phyloP scores from a whole-genome alignment of 352 stramenopile genomes.

The Thalassiosira mediterranea region DNA sequence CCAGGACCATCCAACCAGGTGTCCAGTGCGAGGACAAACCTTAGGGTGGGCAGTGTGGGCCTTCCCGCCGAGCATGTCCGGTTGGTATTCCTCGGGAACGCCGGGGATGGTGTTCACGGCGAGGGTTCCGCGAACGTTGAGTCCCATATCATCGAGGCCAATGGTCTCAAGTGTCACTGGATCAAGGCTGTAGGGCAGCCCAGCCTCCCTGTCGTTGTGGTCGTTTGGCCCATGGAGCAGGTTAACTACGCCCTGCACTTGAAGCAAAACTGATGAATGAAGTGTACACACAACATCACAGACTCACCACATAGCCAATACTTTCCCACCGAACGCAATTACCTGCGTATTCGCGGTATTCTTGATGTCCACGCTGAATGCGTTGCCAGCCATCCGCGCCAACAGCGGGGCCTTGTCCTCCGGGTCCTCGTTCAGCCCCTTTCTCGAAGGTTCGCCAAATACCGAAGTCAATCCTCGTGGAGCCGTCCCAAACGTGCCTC shows the following conservation, averaged over 20 bases:
- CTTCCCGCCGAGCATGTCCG: constrained; percentile 56
- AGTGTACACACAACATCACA: too few species aligned
- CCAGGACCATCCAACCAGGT: constrained; percentile 63
- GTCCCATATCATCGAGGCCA: constrained; percentile 36
- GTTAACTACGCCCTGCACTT: constrained; percentile 49
- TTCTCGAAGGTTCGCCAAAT: too few species aligned
- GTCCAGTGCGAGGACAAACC: constrained; percentile 55
- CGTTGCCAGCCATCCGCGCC: too few species aligned
- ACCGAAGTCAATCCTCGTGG: constrained; percentile 17
- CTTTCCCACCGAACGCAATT: too few species aligned
- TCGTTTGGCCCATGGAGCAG: constrained; percentile 40
- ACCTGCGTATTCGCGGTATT: too few species aligned
- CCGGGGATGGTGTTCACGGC: constrained; percentile 34
- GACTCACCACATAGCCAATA: too few species aligned
- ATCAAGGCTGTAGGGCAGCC: constrained; percentile 56
- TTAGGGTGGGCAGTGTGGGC: constrained; percentile 69
- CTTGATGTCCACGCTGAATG: too few species aligned
- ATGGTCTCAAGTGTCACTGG: constrained; percentile 56
- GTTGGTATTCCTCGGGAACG: constrained; percentile 49
- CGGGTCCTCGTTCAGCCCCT: too few species aligned
- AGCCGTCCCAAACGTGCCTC: constrained; percentile 65
- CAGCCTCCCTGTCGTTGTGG: constrained; percentile 68
- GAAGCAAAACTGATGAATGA: too few species aligned
- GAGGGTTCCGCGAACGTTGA: constrained; percentile 12
- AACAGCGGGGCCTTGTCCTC: too few species aligned